Conservation (phyloP, 2,329 filamentous ascomycete species). For the Myriosclerotinia duriaeana region DNA sequence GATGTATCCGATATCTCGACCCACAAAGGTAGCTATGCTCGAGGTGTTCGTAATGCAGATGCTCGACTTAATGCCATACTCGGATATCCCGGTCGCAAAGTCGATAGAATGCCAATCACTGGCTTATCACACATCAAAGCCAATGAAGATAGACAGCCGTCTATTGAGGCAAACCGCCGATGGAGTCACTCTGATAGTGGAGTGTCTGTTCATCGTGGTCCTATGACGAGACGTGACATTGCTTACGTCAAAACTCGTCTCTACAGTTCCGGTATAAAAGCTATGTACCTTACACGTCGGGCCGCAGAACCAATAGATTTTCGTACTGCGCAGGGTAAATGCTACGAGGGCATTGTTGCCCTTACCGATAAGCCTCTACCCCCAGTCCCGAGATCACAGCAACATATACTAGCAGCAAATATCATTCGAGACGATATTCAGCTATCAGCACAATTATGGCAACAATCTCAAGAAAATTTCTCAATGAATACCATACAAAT, state of each 20-base stretch:
- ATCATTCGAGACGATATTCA: constrained; percentile 50
- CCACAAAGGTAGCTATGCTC: constrained; percentile 30
- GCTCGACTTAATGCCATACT: constrained; percentile 41
- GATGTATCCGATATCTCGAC: constrained; percentile 37
- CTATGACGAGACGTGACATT: constrained; percentile 68
- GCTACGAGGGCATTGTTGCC: constrained; percentile 34
- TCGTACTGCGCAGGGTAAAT: constrained; percentile 23
- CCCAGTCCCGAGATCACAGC: constrained; percentile 34
- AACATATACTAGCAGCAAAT: constrained; percentile 52
- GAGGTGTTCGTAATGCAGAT: constrained; percentile 34
- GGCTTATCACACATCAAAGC: constrained; percentile 46
- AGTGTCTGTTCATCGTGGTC: constrained; percentile 43
- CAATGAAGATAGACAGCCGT: constrained; percentile 30
- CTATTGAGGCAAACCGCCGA: constrained; percentile 42
- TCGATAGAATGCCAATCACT: constrained; percentile 46
- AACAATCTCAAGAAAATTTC: constrained; percentile 58
- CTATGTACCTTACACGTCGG: constrained; percentile 71
- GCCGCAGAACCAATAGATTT: constrained; percentile 45
- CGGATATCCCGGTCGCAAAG: constrained; percentile 39
- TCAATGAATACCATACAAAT: constrained; percentile 54
- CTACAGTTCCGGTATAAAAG: constrained; percentile 84
- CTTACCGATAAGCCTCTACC: constrained; percentile 27
- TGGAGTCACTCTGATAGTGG: constrained; percentile 54
- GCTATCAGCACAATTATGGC: constrained; percentile 51
- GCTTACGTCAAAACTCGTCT: constrained; percentile 75